Base-by-base conservation (phyloP, 2,329 filamentous ascomycete species). In the Parastagonospora nodorum region DNA sequence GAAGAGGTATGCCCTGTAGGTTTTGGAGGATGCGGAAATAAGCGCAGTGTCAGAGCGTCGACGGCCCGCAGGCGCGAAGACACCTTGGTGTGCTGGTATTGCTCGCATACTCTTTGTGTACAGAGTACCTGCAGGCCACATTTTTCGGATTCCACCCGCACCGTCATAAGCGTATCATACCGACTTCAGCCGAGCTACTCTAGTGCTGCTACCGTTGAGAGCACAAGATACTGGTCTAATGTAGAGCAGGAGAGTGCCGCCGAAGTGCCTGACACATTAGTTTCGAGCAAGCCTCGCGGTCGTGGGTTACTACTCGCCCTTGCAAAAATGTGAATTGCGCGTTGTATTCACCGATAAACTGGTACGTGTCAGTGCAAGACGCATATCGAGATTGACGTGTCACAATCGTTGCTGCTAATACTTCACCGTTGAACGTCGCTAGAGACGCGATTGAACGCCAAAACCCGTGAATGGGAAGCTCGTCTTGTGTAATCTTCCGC, bases 81-180 rank as follows among this genome's bases (percentile, higher is more conserved):
- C 40, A 44, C 24, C 30, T 42, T 48, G 42, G 15, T 47, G 41
- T 37, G 33, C 45, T 32, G 40, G 9, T 36, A 24, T 31, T 24
- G 37, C 30, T 39, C 30, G 39, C 44, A 47, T 39, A 32, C 8
- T 35, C 35, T 39, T 43, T 38, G 44, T 48, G 44, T 48, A 48
- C 19, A 40, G 15, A 24, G 51, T 50, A 51, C 51, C 48, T 55
- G 48, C 48, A 40, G 33, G 24, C 15, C 27, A 48, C 45, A 48
- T 48, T 48, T 36, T 42, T 48, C 44, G 36, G 44, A 30, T 16
- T 39, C 28, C 11, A 19, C 4, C 40, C 40, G 29, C 14, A 24
- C 8, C 29, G 29, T 42, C 31, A 19, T 31, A 15, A n/a, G 10
- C 16, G 11, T 31, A 19, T 42, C 6, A 11, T 11, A 36, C 35